A percentile compares a stretch with the other conserved stretches of the same genome.
These are phyloP conservation scores for Somion occarium DNA, from an alignment of 1,284 basidiomycete species.

Conservation along the genomic window DNA sequence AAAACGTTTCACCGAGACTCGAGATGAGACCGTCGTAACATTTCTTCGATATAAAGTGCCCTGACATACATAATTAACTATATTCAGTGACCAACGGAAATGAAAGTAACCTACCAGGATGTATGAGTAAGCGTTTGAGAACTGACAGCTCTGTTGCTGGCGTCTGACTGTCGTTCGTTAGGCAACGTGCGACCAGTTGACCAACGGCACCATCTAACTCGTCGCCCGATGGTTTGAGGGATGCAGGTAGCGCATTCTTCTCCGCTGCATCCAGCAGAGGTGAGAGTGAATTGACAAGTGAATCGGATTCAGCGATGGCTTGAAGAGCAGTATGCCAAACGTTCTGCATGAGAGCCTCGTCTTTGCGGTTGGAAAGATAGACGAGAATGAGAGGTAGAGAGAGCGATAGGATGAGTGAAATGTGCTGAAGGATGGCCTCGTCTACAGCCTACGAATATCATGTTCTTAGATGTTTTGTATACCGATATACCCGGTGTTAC, in stretches of 20 bases:
- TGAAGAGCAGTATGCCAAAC: slow-evolving; percentile 44
- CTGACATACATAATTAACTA: slow-evolving; percentile 15
- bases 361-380: slow-evolving; percentile 41
- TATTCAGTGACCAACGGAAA: not conserved
- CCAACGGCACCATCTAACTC: slow-evolving; percentile 36
- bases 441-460: slow-evolving; percentile 40
- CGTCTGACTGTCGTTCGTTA: too few relatives aligned
- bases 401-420: slow-evolving; percentile 34
- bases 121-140: too few relatives aligned
- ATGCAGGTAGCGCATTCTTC: slow-evolving; percentile 30
- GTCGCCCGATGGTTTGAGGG: slow-evolving; percentile 35
- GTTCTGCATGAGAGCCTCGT: slow-evolving; percentile 26
- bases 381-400: slow-evolving; percentile 42
- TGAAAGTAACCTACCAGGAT: too few relatives aligned
- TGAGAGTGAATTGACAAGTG: slow-evolving; percentile 23
- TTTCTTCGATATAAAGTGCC: slow-evolving; percentile 32
- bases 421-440: slow-evolving; percentile 32
- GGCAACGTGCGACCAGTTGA: slow-evolving; percentile 28
- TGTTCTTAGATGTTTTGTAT: too few relatives aligned
- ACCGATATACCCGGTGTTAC: slow-evolving; percentile 3
- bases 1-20: slow-evolving; percentile 33
- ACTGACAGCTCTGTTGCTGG: too few relatives aligned
- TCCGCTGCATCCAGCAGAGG: slow-evolving; percentile 37
- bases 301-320: slow-evolving; percentile 28
- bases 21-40: slow-evolving; percentile 32